Base-by-base conservation (phyloP, 2,329 filamentous ascomycete species). In the Sclerotiophoma versabilis region DNA sequence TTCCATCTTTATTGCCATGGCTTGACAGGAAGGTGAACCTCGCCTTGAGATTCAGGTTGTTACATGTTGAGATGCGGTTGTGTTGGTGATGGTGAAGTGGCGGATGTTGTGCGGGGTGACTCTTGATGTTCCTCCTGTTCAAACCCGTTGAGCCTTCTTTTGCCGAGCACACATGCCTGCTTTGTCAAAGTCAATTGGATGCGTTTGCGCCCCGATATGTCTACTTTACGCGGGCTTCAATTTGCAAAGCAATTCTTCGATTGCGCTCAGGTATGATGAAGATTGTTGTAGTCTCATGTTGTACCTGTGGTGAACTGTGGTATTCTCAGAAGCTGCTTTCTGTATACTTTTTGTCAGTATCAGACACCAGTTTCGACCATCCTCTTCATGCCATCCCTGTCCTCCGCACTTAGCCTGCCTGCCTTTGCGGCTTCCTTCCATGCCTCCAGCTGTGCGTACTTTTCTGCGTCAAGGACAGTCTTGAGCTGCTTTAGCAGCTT, bases 371-470 rank as follows among this genome's bases (percentile, higher is more conserved):
- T 55, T 23, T 65, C 60, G 8, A 66, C 71, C 67, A 74, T 64
- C 19, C 45, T 54, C 49, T 64, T 69, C 73, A 76, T 76, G 19
- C 53, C 62, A 22, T 62, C 62, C 50, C 65, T 72, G 26, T 75
- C 73, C 23, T 69, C 67, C n/a, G 55, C 58, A 7, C 56, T 66
- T 49, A 76, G 57, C 2, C 49, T 62, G 10, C 71, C 68, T 20
- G 62, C 55, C 49, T 74, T 77, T 3, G 73, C 75, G 6, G 52
- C 55, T 15, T 76, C 75, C 51, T 77, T 77, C 68, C 75, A 71
- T 12, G 42, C 58, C 44, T 77, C 73, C 26, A 76, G 39, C 44
- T 58, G 58, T 23, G 59, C 65, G 45, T 73, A 72, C 39, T 67
- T 56, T 27, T 63, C 70, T 5, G 47, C 46, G 2, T 49, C 44